Base-by-base conservation (phyloP, 169 alveolate species). In the Cyclospora cayetanensis region DNA sequence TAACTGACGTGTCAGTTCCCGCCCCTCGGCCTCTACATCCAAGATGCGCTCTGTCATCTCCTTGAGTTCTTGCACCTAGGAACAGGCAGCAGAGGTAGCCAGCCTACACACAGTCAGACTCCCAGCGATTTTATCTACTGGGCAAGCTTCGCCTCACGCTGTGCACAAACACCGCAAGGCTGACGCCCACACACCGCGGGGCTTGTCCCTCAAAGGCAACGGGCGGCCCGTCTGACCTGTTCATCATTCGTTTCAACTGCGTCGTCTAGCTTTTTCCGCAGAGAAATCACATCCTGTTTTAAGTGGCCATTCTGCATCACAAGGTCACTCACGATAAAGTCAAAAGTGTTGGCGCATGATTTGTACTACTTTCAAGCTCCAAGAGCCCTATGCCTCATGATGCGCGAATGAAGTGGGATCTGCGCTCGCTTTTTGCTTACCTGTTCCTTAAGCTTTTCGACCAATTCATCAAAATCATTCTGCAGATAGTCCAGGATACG, bases 41-140 rank as follows among this genome's bases (percentile, higher is more conserved):
- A 86, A 52, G 11, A 86, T 74, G 77, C 92, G 92, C 20, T 86
- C 92, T 25, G 92, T 70, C 92, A 86, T 86, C 43, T 86, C 92
- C 60, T 86, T 86, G 72, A 86, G 39, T 35, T 86, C 92, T 70
- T 86, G 92, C 35, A 86, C 92, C 92, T 86, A 76, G 22, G 50
- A 1, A 7, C 43, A 35, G 18, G 9, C 25, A 9, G 60, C 60
- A 50, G 9, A 50, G 18, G 60, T 50, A 50, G 9, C 9, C 60
- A 50, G 60, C 9, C 60, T 50, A 50, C 60, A 50, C 18, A 50
- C 18, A 18, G 9, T 9, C 18, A 50, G 9, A 50, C 60, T 11
- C 18, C 25, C 18, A 50, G 25, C 25, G 60, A 50, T 50, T 50
- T 50, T 9, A 11, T 18, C 18, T 18, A 9, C 60, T 50, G 60